Percentiles rank a stretch among this genome's conserved stretches.
Evolutionary conservation across 768 basidiomycete species (phyloP).

Genomic region (Scleroderma citrinum): DNA sequence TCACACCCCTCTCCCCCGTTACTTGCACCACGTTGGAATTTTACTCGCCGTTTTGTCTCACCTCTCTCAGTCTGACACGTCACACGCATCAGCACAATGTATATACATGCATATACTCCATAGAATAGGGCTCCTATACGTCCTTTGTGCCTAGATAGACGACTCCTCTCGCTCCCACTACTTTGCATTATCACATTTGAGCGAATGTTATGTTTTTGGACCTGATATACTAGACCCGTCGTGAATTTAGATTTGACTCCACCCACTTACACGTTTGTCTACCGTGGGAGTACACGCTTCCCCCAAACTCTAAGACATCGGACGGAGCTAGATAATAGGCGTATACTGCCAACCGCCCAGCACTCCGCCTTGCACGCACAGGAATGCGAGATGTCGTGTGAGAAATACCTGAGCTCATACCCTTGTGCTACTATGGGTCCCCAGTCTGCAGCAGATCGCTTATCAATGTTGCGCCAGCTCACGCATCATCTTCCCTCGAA

Average conservation of each 20-base stretch:
- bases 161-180: not conserved
- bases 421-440: too few relatives aligned
- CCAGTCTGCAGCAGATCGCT: too few relatives aligned
- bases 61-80: not conserved
- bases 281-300: too few relatives aligned
- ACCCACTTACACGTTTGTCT: too few relatives aligned
- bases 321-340: too few relatives aligned
- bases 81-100: not conserved
- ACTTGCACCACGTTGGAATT: not conserved
- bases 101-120: slow-evolving; percentile 5
- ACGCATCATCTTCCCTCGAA: too few relatives aligned
- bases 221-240: not conserved
- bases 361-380: too few relatives aligned
- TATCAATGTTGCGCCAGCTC: too few relatives aligned
- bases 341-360: too few relatives aligned
- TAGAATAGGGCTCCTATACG: not conserved
- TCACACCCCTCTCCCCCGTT: not conserved
- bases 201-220: not conserved
- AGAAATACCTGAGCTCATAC: too few relatives aligned
- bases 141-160: not conserved
- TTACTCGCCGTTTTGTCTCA: not conserved
- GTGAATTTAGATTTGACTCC: not conserved
- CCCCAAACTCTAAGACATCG: too few relatives aligned
- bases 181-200: not conserved
- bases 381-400: too few relatives aligned